Evolutionary conservation across 495 filamentous ascomycete species (phyloP).

Genomic region (Neurospora discreta): DNA sequence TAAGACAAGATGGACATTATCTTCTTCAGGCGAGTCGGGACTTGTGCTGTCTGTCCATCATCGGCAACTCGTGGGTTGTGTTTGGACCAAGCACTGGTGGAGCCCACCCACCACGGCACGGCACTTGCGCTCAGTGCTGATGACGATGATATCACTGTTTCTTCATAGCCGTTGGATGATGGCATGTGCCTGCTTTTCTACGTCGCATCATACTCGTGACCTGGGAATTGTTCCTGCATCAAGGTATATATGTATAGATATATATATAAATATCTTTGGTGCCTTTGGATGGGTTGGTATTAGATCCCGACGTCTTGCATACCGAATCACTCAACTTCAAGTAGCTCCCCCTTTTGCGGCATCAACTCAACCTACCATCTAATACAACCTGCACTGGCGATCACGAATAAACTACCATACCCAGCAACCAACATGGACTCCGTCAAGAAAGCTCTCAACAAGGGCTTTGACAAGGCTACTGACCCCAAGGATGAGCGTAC

Average conservation of each 20-base stretch:
- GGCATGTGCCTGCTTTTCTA: not conserved
- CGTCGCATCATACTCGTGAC: not conserved
- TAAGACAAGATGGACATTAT: not conserved
- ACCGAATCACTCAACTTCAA: not conserved
- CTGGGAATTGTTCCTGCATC: not conserved
- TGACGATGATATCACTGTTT: not conserved
- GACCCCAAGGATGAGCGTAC: slow-evolving; percentile 6
- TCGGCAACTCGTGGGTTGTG: not conserved
- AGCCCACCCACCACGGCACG: not conserved
- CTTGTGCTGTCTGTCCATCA: not conserved
- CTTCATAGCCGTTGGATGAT: not conserved
- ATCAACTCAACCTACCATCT: no score
- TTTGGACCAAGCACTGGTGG: not conserved
- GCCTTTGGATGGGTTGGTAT: not conserved
- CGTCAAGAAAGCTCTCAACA: slow-evolving; percentile 3
- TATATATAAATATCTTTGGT: not conserved
- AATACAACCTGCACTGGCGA: no score
- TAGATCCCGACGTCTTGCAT: not conserved
- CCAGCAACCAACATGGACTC: no score
- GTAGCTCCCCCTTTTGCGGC: no score
- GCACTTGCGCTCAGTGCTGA: not conserved
- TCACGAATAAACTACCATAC: no score
- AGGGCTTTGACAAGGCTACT: slow-evolving; percentile 7
- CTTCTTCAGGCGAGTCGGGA: not conserved
- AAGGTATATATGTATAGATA: no score